These are phyloP conservation scores for Starmerella ratchasimensis DNA, from an alignment of 805 yeast species.

Conservation along the genomic window DNA sequence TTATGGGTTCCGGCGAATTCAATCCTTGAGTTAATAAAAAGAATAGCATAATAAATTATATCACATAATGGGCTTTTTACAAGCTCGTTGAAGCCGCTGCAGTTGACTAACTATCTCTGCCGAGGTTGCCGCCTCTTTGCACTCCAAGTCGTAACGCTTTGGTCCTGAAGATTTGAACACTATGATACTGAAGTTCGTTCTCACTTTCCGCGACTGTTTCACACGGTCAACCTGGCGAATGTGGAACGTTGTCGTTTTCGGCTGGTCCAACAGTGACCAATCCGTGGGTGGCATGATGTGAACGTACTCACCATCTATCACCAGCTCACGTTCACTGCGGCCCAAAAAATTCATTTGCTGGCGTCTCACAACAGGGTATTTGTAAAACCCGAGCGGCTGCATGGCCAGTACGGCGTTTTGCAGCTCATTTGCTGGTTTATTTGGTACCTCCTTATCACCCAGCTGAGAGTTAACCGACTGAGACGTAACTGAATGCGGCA, in stretches of 20 bases:
- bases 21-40: background rate
- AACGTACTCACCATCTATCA: conserved; percentile 88
- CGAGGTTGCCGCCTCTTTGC: conserved; percentile 45
- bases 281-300: conserved; percentile 81
- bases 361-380: conserved; percentile 78
- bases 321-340: conserved; percentile 67
- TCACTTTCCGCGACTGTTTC: conserved; percentile 64
- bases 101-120: conserved; percentile 65
- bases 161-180: conserved; percentile 54
- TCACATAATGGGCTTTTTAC: background rate
- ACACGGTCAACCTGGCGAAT: conserved; percentile 60
- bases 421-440: conserved; percentile 3
- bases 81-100: conserved; percentile 9
- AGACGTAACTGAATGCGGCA: background rate
- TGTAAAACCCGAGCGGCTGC: conserved; percentile 43
- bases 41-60: background rate
- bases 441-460: background rate
- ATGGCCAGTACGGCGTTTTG: conserved; percentile 16
- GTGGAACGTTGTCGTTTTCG: conserved; percentile 79
- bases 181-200: conserved; percentile 68
- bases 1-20: too few species aligned
- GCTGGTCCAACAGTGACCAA: conserved; percentile 51
- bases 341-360: conserved; percentile 73
- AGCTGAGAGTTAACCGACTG: background rate
- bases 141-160: conserved; percentile 80